Evolutionary conservation across 306 rosid genomes (phyloP), one percentile per base, ranked within the genome.

Genomic region (Cucumis hystrix): DNA sequence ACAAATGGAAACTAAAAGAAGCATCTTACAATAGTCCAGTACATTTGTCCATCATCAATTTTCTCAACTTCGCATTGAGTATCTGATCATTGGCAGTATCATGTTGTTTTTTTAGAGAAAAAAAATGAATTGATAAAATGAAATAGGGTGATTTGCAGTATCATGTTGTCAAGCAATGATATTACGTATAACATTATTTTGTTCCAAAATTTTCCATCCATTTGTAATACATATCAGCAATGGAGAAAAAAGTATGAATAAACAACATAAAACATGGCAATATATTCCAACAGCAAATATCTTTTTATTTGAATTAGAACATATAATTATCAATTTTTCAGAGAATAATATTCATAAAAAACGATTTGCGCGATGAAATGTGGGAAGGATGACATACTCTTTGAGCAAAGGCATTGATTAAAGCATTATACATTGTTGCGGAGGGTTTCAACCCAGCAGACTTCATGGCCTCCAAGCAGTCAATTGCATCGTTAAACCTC

Each of bases 341-440:
- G 16, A 71, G 60, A 71, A 25, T 14, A 25, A 14, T 8, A 25
- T 28, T 28, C 11, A 51, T 51, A 25, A 4, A 4, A 25, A 16
- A 51, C 16, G 16, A 71, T 4, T 51, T 71, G 59, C 14, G 67
- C 71, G 67, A 20, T 47, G 62, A 55, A 14, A 39, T 16, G 77
- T 21, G 13, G 35, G 39, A 52, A 80, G 25, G 40, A 51, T 75
- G 59, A 58, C 87, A 78, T 88, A 93, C 98, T 80, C 88, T 90
- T 81, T 91, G 98, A 23, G 97, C 98, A 57, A 89, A 91, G 78
- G 98, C 97, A 83, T 93, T 93, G 77, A 93, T 91, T 60, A 93
- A 78, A 78, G 98, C 98, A 81, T 93, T 93, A 70, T 90, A 91
- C 97, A 93, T 91, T 10, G 97, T 85, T 18, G 97, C 77, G 75